A percentile compares a stretch with the other conserved stretches of the same genome.
Conservation (phyloP, 2,329 filamentous ascomycete genomes). For the Hypoxylon sp. region DNA sequence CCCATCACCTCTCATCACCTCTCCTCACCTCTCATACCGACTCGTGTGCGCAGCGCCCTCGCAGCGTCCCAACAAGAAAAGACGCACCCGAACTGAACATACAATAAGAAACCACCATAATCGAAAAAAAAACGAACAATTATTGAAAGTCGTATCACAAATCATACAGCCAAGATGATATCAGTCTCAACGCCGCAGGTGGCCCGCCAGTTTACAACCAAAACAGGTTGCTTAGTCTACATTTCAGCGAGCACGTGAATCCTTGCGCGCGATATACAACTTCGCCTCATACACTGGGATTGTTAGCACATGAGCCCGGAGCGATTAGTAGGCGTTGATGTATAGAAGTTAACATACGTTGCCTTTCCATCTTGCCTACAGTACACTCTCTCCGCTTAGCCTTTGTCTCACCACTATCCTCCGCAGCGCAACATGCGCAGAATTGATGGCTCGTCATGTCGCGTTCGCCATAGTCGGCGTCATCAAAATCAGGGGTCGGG, state of each 20-base stretch:
- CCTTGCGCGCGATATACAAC: slow-evolving; percentile 44
- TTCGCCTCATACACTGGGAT: slow-evolving; percentile 45
- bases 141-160: background rate
- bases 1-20: background rate
- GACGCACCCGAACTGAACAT: background rate
- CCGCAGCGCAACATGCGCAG: slow-evolving; percentile 44
- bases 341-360: slow-evolving; percentile 36
- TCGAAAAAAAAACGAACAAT: background rate
- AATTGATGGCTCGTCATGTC: slow-evolving; percentile 38
- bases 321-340: background rate
- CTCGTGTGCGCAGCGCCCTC: background rate
- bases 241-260: slow-evolving; percentile 36
- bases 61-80: background rate
- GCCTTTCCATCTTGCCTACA: slow-evolving; percentile 48
- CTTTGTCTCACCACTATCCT: slow-evolving; percentile 13
- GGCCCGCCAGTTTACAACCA: slow-evolving; percentile 7
- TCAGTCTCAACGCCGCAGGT: slow-evolving; percentile 1
- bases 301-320: slow-evolving; percentile 30
- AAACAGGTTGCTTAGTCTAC: background rate
- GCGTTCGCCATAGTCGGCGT: slow-evolving; percentile 24
- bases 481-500: slow-evolving; percentile 49
- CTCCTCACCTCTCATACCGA: background rate
- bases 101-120: background rate
- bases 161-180: background rate
- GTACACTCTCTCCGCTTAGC: slow-evolving; percentile 31